Evolutionary conservation across 306 rosid species (phyloP), one percentile per base, ranked within the genome.

Genomic region (Notholithocarpus densiflorus): DNA sequence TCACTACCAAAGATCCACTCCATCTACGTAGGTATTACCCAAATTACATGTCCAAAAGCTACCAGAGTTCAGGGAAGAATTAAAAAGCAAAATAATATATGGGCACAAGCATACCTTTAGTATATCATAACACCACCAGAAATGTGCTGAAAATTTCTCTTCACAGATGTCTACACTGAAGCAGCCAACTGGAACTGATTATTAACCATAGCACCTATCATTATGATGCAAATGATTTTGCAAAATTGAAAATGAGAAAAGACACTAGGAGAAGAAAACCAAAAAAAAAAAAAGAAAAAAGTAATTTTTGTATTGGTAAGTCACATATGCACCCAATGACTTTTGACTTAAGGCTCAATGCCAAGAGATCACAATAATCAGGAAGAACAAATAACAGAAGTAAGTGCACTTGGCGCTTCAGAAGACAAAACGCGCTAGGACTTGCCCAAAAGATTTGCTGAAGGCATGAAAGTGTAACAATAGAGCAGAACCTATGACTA

Each of bases 81-180:
- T 14, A 40, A 48, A 48, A 12, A 3, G 52, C 11, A 48, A 48
- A 48, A 48, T 48, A 48, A 48, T 55, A 34, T 19, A 37, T 57
- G 32, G 3, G 40, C n/a, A 2, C 45, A 60, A 53, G 60, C 56
- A 56, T 84, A 89, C 92, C 96, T 90, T 89, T 51, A 94, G 77
- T 77, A 89, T 87, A 79, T 94, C 89, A 76, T 84, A 94, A 79
- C 97, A 94, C 92, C 96, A 94, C 98, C 98, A 94, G 91, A 94
- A 94, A 84, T 92, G 90, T 53, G 91, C 92, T 80, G 92, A 75
- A 80, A 89, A 94, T 72, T 94, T 92, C 77, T 90, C 93, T 83
- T 90, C 89, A 32, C 85, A 68, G 71, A 94, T 89, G 76, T 94
- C 90, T 69, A 76, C 53, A 62, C 98, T 95, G 95, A 85, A 89